phyloP scores from a whole-genome alignment of 2,329 filamentous ascomycete genomes.

The Nigrograna mackinnonii region DNA sequence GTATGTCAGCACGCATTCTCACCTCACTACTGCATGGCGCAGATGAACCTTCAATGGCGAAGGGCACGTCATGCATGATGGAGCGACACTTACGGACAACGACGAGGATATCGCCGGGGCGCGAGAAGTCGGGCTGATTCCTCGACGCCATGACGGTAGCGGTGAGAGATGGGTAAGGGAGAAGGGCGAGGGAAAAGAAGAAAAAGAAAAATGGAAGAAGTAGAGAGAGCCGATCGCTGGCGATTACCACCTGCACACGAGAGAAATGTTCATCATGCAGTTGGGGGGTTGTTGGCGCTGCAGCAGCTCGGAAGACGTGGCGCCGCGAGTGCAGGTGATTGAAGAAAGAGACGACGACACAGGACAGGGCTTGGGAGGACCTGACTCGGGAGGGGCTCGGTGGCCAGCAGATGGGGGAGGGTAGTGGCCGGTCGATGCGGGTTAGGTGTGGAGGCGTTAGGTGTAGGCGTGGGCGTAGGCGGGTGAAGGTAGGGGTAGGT shows the following conservation, averaged over 20 bases:
- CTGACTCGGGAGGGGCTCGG: too few relatives aligned
- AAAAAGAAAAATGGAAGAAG: too few relatives aligned
- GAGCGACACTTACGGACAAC: conserved; percentile 68
- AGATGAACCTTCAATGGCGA: conserved; percentile 4
- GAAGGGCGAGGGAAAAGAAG: conserved; percentile 11
- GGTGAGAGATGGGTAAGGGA: conserved; percentile 6
- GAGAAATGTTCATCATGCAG: conserved; percentile 14
- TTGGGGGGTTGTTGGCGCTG: conserved; percentile 8
- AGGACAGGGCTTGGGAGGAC: too few relatives aligned
- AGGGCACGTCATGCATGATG: too few relatives aligned
- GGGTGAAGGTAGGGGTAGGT: background rate
- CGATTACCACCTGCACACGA: conserved; percentile 19
- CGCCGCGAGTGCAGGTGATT: conserved; percentile 1
- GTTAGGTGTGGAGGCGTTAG: too few relatives aligned
- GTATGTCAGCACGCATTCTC: conserved; percentile 11
- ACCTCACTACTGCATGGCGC: conserved; percentile 5
- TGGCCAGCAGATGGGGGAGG: too few relatives aligned
- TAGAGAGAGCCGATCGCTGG: too few relatives aligned
- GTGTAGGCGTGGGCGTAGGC: too few relatives aligned
- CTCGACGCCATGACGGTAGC: conserved; percentile 31
- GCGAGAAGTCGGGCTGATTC: conserved; percentile 53
- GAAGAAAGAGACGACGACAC: too few relatives aligned
- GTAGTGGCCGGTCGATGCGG: too few relatives aligned
- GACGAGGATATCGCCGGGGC: conserved; percentile 68
- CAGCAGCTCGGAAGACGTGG: conserved; percentile 6